Conservation (phyloP, 805 yeast species). For the Debaryomyces castellii region DNA sequence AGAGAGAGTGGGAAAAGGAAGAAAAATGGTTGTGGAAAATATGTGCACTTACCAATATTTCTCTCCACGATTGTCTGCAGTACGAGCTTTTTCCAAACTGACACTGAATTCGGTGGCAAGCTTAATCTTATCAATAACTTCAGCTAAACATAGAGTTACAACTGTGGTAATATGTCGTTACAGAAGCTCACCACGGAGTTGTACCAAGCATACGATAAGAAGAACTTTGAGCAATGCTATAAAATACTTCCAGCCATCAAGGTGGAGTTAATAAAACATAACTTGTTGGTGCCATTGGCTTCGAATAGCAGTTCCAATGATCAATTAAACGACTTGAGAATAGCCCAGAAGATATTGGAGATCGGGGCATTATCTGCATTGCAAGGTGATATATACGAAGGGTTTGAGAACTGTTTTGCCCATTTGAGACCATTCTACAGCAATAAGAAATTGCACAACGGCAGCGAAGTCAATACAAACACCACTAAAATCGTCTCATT, state of each 20-base stretch:
- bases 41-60: neutral
- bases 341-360: conserved; percentile 81
- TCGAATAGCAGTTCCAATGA: conserved; percentile 32
- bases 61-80: neutral
- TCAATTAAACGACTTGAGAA: conserved; percentile 64
- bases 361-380: conserved; percentile 83
- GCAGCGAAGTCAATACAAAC: conserved; percentile 31
- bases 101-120: conserved; percentile 1
- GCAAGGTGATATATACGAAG: conserved; percentile 56
- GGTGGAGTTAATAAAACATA: conserved; percentile 73
- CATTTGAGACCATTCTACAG: conserved; percentile 80
- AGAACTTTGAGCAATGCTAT: conserved; percentile 61
- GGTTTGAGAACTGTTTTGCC: conserved; percentile 70
- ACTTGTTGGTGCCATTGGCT: conserved; percentile 66
- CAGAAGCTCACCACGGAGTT: conserved; percentile 70
- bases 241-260: conserved; percentile 69
- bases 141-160: neutral
- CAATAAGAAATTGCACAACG: conserved; percentile 40
- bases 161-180: conserved; percentile 46
- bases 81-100: neutral
- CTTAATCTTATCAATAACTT: neutral
- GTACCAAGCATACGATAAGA: conserved; percentile 59
- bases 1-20: too few species aligned
- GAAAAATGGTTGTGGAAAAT: too few species aligned
- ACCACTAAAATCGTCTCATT: conserved; percentile 68